Evolutionary conservation across 495 filamentous ascomycete genomes (phyloP).

Genomic region (Lineolata rhizophorae): DNA sequence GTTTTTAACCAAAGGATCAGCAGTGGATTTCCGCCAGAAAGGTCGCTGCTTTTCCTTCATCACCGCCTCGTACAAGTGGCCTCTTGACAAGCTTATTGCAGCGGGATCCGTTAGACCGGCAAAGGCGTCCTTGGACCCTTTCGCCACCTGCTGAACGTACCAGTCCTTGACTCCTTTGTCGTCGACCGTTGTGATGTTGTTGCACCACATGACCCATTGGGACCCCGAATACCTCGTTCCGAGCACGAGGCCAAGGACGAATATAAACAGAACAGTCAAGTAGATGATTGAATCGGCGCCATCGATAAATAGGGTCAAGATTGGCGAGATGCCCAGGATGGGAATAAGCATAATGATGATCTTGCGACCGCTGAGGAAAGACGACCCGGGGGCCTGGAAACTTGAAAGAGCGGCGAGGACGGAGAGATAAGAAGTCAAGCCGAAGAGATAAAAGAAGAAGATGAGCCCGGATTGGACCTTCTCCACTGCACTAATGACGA

Average conservation of each 20-base stretch:
- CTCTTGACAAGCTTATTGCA: constrained; percentile 22
- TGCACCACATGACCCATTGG: constrained; percentile 15
- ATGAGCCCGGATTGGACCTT: constrained; percentile 13
- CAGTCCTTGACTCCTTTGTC: constrained; percentile 15
- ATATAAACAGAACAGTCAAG: constrained; percentile 9
- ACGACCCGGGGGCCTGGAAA: constrained; percentile 31
- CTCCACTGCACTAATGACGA: constrained; percentile 21
- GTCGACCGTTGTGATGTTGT: constrained; percentile 13
- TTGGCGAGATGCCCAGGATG: constrained; percentile 14
- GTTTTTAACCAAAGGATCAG: constrained; percentile 24
- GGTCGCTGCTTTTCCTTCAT: constrained; percentile 21
- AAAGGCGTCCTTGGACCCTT: constrained; percentile 4
- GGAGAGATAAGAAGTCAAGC: constrained; percentile 15
- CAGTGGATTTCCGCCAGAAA: constrained; percentile 20
- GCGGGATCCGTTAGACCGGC: constrained; percentile 14
- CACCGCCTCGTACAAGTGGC: constrained; percentile 24
- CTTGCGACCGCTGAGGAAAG: constrained; percentile 20
- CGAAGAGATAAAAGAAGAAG: constrained; percentile 17
- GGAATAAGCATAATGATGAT: constrained; percentile 13
- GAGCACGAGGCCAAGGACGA: constrained; percentile 11
- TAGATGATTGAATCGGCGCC: constrained; percentile 14
- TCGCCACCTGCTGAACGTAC: constrained; percentile 6
- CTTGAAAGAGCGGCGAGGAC: constrained; percentile 26
- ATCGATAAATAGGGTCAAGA: constrained; percentile 11
- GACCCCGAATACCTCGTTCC: constrained; percentile 19